Base-by-base conservation (phyloP, 2,329 filamentous ascomycete species). In the Lecanoromycetidae sp. region DNA sequence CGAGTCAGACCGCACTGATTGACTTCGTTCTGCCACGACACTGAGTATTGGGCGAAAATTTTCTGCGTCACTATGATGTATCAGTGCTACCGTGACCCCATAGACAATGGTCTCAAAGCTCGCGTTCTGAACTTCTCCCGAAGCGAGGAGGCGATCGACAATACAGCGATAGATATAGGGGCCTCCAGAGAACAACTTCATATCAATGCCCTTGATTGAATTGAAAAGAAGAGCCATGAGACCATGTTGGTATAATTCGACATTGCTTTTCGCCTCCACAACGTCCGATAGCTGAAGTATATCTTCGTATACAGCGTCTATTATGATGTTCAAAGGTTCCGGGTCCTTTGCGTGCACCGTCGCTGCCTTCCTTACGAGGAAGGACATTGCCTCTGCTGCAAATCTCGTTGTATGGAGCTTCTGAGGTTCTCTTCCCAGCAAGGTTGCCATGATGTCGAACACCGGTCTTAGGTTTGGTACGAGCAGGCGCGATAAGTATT, bases 211-310 rank as follows among this genome's bases (percentile, higher is more conserved):
- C 56, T 78, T 77, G 44, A 80, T 74, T 7, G 88, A 81, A 63
- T 96, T 90, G 3, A 87, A 80, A 58, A 95, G 86, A 71, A 96
- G 81, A 15, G 79, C 84, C 86, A 94, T 95, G 37, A 95, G 65
- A 46, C 90, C 91, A 60, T 93, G 80, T 53, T 83, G 82, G 61
- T 94, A 94, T 12, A 87, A 71, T 41, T 72, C 56, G 10, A 54
- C 29, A 37, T 60, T 56, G 30, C 63, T 58, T 46, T 60, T 60
- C 34, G 63, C 64, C 4, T 55, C 55, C 26, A 63, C 62, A 7
- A 56, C 56, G 17, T 51, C 37, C 33, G 41, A 43, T 7, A 56
- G 56, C 38, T 62, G 57, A 15, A 57, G 62, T 42, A 94, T 69
- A 58, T 94, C 86, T 9, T 76, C 66, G 41, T 85, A 76, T 1